Evolutionary conservation across 2,329 filamentous ascomycete species (phyloP), one percentile per base, ranked within the genome.

Genomic region (Diaporthe velutina): DNA sequence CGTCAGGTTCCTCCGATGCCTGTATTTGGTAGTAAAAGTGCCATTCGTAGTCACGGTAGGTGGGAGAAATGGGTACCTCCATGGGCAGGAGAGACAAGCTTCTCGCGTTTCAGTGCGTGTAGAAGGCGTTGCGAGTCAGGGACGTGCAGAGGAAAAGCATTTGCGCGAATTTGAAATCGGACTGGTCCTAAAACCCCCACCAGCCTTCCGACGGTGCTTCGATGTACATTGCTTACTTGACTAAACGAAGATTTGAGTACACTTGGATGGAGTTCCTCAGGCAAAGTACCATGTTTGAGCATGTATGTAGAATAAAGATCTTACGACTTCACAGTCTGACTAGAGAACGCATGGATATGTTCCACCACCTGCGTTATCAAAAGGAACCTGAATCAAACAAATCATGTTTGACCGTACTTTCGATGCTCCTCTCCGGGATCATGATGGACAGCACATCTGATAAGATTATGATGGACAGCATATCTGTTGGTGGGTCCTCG

Each of bases 381-480:
- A n/a, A 4, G n/a, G 10, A 25, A 48, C 60, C 5, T 66, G 42
- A 64, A 48, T 66, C 60, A 15, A 50, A 28, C 9, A 22, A 33
- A 3, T 1, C 25, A 15, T 48, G 6, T 33, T 66, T 58, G 17
- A 66, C 40, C 42, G 40, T n/a, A 10, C 10, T 50, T 17, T 19
- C 58, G 30, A 13, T 66, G 5, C 42, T 33, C 28, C 28, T 50
- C 25, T 50, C 40, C 3, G 7, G 28, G 12, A 48, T 33, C 60
- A 35, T 12, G 0, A 45, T n/a, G 57, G n/a, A 60, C 35, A 60
- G n/a, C 38, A 42, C 55, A 38, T 35, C 30, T 58, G 55, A 58
- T 45, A 58, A 58, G 55, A 58, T 58, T 58, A 58, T 58, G 55
- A 58, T 58, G 57, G n/a, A 28, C 35, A 17, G 35, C 57, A 42